Conservation (phyloP, 2,329 filamentous ascomycete genomes). For the Cadophora malorum region DNA sequence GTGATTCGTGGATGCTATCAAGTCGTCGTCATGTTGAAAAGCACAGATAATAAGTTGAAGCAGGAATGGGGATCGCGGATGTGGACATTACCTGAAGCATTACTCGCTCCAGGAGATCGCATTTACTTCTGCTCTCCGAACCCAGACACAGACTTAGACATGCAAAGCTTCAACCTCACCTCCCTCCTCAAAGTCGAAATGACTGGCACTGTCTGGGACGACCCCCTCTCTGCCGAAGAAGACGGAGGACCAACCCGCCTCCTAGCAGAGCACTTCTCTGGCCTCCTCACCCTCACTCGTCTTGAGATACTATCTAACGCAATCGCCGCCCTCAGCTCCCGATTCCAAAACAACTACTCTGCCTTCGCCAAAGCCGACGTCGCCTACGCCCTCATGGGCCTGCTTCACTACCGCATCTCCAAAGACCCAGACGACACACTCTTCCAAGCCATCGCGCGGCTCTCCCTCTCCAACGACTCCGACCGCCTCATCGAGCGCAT, state of each 20-base stretch:
- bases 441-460: slow-evolving; percentile 44
- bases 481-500: slow-evolving; percentile 44
- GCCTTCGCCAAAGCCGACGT: slow-evolving; percentile 39
- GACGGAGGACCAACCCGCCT: slow-evolving; percentile 30
- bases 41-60: slow-evolving; percentile 10
- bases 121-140: slow-evolving; percentile 20
- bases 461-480: slow-evolving; percentile 44
- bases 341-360: slow-evolving; percentile 23
- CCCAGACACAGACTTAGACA: background rate
- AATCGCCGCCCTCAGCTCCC: slow-evolving; percentile 39
- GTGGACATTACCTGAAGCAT: slow-evolving; percentile 29
- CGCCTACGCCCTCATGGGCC: slow-evolving; percentile 46
- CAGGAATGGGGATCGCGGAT: slow-evolving; percentile 28
- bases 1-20: slow-evolving; percentile 31
- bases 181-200: slow-evolving; percentile 21
- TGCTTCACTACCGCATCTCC: slow-evolving; percentile 40
- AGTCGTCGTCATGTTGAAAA: slow-evolving; percentile 20
- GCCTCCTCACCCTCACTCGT: slow-evolving; percentile 38
- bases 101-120: slow-evolving; percentile 18
- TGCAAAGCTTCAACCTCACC: background rate
- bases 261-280: slow-evolving; percentile 25
- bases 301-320: slow-evolving; percentile 42
- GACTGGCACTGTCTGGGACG: slow-evolving; percentile 18
- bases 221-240: slow-evolving; percentile 9
- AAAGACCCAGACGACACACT: slow-evolving; percentile 38